Conservation (phyloP, 2,329 filamentous ascomycete genomes). For the Calycina herbarum region DNA sequence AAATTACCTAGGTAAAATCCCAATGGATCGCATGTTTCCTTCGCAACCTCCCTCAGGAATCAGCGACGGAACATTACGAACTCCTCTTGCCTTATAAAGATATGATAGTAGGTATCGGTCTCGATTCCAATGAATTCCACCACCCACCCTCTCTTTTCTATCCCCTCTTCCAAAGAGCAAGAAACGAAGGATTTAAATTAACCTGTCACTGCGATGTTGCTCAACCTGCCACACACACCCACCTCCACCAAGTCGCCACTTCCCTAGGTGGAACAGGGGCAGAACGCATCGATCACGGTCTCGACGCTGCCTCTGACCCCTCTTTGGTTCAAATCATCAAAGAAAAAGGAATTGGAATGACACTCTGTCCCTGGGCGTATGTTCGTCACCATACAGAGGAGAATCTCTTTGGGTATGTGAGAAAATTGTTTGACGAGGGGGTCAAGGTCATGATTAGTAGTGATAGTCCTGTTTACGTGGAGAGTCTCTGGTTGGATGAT, state of each 20-base stretch:
- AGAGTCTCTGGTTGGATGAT: slow-evolving; percentile 49
- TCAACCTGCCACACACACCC: not conserved
- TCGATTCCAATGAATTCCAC: slow-evolving; percentile 60
- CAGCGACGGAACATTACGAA: slow-evolving; percentile 48
- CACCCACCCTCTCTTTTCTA: slow-evolving; percentile 58
- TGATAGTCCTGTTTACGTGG: slow-evolving; percentile 47
- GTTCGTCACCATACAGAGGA: slow-evolving; percentile 48
- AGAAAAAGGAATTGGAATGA: slow-evolving; percentile 53
- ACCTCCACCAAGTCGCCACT: slow-evolving; percentile 51
- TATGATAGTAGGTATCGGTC: slow-evolving; percentile 55
- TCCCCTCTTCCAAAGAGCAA: slow-evolving; percentile 56
- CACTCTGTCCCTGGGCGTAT: slow-evolving; percentile 73
- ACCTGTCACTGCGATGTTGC: not conserved
- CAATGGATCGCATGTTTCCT: slow-evolving; percentile 69
- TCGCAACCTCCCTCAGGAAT: slow-evolving; percentile 61
- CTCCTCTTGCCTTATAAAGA: slow-evolving; percentile 25
- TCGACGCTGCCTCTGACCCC: slow-evolving; percentile 54
- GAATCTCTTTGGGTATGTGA: slow-evolving; percentile 43
- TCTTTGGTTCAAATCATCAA: slow-evolving; percentile 48
- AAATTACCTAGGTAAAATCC: slow-evolving; percentile 38
- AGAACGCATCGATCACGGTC: slow-evolving; percentile 71
- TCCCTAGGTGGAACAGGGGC: slow-evolving; percentile 60
- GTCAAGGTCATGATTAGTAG: slow-evolving; percentile 44
- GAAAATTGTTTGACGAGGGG: slow-evolving; percentile 41
- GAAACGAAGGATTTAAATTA: slow-evolving; percentile 47